Evolutionary conservation across 2,329 filamentous ascomycete species (phyloP), one percentile per base, ranked within the genome.

Genomic region (Colletotrichum sp.): DNA sequence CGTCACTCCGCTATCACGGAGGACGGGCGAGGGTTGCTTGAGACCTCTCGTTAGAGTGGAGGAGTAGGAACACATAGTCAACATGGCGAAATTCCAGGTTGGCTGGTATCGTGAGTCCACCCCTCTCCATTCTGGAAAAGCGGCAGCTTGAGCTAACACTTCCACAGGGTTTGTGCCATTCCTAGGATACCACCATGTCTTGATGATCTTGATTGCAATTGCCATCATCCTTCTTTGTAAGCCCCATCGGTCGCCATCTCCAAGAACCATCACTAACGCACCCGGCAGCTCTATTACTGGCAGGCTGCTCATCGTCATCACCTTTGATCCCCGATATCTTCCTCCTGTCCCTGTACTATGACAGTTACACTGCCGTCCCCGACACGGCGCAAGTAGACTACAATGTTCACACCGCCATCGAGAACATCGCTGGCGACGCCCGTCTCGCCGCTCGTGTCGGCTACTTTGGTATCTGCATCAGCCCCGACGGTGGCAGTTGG

Each of bases 381-480:
- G 93, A 95, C 80, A 95, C 95, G 7, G 91, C 96, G 12, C 96
- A 99, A 87, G 96, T 98, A 79, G 93, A 98, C 84, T 98, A 98
- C 77, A 95, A 94, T 75, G 94, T 97, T 76, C 94, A 95, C 78
- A 92, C 92, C 19, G 95, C 96, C 73, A 97, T 99, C 80, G 91
- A 93, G 77, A 98, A 97, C 86, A 98, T 99, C 78, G 96, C 98
- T 74, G 95, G 95, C 69, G 89, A 91, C 80, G 96, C 97, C 15
- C 91, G 92, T 76, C 89, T 99, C 65, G 95, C 98, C 85, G 96
- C 97, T 30, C 93, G 97, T 73, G 97, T 99, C 34, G 97, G 97
- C 79, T 99, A 98, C 88, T 99, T 99, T 82, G 97, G 97, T 80
- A 98, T 99, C 85, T 99, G 97, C 87, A 93, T 99, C 84, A 97